These are phyloP conservation scores for Yamadazyma nakazawae DNA, from an alignment of 805 yeast species.

Conservation along the genomic window DNA sequence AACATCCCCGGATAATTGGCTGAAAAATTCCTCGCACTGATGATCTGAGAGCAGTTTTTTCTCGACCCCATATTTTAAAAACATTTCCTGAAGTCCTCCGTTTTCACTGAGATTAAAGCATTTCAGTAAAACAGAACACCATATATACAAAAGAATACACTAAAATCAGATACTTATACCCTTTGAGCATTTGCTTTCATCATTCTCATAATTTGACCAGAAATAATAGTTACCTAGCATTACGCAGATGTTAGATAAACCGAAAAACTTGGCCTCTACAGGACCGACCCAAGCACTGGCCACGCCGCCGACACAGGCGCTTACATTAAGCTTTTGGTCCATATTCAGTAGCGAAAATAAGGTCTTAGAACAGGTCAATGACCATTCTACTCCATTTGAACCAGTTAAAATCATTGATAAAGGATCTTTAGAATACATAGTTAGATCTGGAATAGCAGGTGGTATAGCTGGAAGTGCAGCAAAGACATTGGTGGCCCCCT, in stretches of 20 bases:
- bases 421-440: conserved; percentile 70
- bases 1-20: conserved; percentile 2
- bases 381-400: conserved; percentile 29
- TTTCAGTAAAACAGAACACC: not conserved
- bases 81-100: not conserved
- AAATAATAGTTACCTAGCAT: not conserved
- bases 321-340: not conserved
- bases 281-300: not conserved
- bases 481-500: conserved; percentile 90
- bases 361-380: conserved; percentile 17
- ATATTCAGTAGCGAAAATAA: conserved; percentile 3
- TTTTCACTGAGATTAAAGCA: not conserved
- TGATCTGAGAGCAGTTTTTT: conserved; percentile 5
- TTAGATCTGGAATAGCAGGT: conserved; percentile 88
- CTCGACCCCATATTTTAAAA: conserved; percentile 14
- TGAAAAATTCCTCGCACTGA: conserved; percentile 5
- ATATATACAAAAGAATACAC: not conserved
- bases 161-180: no score
- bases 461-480: conserved; percentile 97
- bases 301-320: not conserved
- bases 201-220: not conserved
- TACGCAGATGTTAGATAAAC: conserved; percentile 4
- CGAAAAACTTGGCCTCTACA: not conserved
- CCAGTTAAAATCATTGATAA: conserved; percentile 49
- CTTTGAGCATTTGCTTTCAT: no score